Base-by-base conservation (phyloP, 2,329 filamentous ascomycete genomes). In the Aureobasidium leucospermi region DNA sequence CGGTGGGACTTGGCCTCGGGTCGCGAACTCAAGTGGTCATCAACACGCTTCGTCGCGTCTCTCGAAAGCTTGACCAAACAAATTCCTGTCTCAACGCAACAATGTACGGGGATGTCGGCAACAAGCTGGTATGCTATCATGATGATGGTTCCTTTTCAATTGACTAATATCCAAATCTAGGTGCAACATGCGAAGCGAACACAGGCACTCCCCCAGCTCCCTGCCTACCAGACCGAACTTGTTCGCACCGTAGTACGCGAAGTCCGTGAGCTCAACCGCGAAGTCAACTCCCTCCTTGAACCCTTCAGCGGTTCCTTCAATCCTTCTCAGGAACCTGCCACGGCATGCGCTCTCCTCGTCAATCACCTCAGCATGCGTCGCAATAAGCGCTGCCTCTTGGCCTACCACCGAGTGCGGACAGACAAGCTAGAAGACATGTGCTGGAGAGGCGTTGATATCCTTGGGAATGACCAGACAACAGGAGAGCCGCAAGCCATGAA, bases 151-250 rank as follows among this genome's bases (percentile, higher is more conserved):
- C 41, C 49, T 49, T 55, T 61, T 51, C 67, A 15, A 41, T 34
- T 28, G 31, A 34, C 38, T 38, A 28, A 60, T 51, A 43, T 64
- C 0, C 6, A 10, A 7, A 2, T 36, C 39, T 39, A 96, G 90
- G 92, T 95, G 67, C 88, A 93, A 79, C 89, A 97, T 79, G 94
- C 94, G 72, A 97, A 97, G 81, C 85, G 94, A 71, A 96, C 89
- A 16, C 90, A 94, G 74, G 88, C 89, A 65, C 84, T 99, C 59
- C 78, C 86, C 34, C 85, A 95, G 71, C 83, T 99, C 2, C 94
- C 94, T 0, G 87, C 91, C 3, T 97, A 97, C 72, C 91, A 96
- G 74, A 87, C 91, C 31, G 94, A 97, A 70, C 82, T 95, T 46
- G 90, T 97, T 58, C 91, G 92, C 60, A 84, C 85, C 19, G 88